Percentiles rank a stretch among this genome's conserved stretches.
phyloP scores from a whole-genome alignment of 345 rosid genomes.

The sweet orange (Citrus sinensis) region DNA sequence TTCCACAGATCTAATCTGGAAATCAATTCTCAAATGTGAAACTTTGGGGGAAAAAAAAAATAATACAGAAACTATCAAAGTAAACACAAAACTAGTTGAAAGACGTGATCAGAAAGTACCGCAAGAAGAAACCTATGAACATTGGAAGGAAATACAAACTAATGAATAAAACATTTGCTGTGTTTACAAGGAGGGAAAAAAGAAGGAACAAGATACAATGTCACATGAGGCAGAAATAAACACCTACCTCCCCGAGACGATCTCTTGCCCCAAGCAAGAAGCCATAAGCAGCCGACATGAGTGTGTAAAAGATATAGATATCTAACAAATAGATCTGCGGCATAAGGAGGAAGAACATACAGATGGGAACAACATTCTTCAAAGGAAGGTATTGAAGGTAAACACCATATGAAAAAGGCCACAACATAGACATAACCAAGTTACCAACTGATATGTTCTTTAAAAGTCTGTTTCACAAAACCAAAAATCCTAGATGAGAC shows the following conservation, averaged over 20 bases:
- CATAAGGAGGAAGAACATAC: slow-evolving; percentile 7
- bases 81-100: background rate
- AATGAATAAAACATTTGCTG: slow-evolving; percentile 8
- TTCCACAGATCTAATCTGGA: slow-evolving; percentile 92
- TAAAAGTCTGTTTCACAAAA: background rate
- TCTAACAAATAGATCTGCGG: slow-evolving; percentile 89
- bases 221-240: background rate
- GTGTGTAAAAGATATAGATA: slow-evolving; percentile 73
- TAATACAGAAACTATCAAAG: background rate
- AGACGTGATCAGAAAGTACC: background rate
- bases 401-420: background rate
- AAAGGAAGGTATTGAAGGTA: background rate
- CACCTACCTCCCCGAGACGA: slow-evolving; percentile 90
- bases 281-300: slow-evolving; percentile 84
- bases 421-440: background rate
- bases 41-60: background rate
- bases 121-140: background rate
- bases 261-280: slow-evolving; percentile 97
- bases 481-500: background rate
- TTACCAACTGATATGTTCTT: background rate
- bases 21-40: slow-evolving; percentile 7
- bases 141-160: background rate
- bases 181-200: background rate
- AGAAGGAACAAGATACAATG: background rate
- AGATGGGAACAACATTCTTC: background rate